These are phyloP conservation scores for Boletus patriciae DNA, from an alignment of 768 basidiomycete genomes.

Conservation along the genomic window DNA sequence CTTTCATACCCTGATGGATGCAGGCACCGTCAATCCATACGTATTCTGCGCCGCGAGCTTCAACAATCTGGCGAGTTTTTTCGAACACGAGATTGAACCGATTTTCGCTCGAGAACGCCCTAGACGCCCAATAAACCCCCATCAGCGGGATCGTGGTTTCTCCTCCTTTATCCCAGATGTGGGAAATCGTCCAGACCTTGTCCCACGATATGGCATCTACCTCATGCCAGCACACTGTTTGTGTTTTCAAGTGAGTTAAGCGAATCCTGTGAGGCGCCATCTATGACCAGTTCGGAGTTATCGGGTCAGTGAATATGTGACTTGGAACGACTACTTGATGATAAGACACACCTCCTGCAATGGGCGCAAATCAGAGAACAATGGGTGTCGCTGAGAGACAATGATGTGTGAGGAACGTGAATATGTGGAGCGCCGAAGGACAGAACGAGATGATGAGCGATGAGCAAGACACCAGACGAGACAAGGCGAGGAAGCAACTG, in stretches of 20 bases:
- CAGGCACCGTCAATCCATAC: constrained; percentile 15
- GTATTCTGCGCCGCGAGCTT: background rate
- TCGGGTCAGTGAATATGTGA: background rate
- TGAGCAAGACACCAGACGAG: too few species aligned
- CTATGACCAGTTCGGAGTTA: background rate
- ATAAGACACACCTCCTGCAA: background rate
- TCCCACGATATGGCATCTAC: constrained; percentile 1
- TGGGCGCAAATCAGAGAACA: too few species aligned
- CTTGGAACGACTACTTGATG: background rate
- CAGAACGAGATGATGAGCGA: background rate
- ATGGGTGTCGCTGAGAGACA: too few species aligned
- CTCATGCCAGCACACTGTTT: background rate
- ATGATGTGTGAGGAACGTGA: background rate
- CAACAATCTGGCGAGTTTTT: background rate
- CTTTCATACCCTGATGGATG: background rate
- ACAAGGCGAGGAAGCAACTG: background rate
- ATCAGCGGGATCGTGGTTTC: background rate
- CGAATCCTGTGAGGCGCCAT: constrained; percentile 1
- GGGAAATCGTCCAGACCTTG: constrained; percentile 10
- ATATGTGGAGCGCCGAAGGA: background rate
- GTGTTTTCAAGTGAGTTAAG: background rate
- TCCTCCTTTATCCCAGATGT: constrained; percentile 4
- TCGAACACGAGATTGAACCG: constrained; percentile 5
- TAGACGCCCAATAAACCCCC: constrained; percentile 2
- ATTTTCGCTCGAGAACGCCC: constrained; percentile 2